Base-by-base conservation (phyloP, 2,329 filamentous ascomycete genomes). In the Niveomyces coronatus region DNA sequence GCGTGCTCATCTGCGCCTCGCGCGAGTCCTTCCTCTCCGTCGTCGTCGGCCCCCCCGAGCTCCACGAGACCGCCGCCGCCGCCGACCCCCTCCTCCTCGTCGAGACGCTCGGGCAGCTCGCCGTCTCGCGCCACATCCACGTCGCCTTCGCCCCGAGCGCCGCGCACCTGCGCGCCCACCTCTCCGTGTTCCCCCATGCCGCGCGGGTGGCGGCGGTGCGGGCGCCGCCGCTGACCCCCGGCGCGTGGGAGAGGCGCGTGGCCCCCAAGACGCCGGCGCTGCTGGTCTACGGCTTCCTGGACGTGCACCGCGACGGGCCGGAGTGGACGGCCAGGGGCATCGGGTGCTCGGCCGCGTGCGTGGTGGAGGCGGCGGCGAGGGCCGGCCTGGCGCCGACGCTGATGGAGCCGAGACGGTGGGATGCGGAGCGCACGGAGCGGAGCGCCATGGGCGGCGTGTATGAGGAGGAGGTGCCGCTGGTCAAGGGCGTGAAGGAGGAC, bases 251-350 rank as follows among this genome's bases (percentile, higher is more conserved):
- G 31, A 2, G 27, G 15, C 13, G 22, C 6, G 44, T 35, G 38
- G 19, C 35, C 47, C 35, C 9, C 19, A n/a, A 28, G 22, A 19
- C 44, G 15, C 68, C 71, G 1, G 54, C 68, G 16, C 58, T 86
- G 3, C 54, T 85, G 2, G 58, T 83, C 1, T 81, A 85, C 48
- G 78, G 80, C 35, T 67, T 82, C 29, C 51, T 87, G 13, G 62
- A 69, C 15, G 55, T 83, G 29, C 84, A 88, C 53, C 69, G 73
- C 17, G 68, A 74, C 38, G 82, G 79, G 1, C 76, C 76, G 44
- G 79, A 84, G 43, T 87, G 82, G 73, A 86, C 80, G 35, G 81
- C 78, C 0, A 83, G 87, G 56, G 84, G 82, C 0, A 55, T 88
- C 10, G 68, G 73, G 15, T 68, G 68, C 41, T 79, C 77, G 1